phyloP scores from a whole-genome alignment of 495 filamentous ascomycete species.

The Jackrogersella multiformis region DNA sequence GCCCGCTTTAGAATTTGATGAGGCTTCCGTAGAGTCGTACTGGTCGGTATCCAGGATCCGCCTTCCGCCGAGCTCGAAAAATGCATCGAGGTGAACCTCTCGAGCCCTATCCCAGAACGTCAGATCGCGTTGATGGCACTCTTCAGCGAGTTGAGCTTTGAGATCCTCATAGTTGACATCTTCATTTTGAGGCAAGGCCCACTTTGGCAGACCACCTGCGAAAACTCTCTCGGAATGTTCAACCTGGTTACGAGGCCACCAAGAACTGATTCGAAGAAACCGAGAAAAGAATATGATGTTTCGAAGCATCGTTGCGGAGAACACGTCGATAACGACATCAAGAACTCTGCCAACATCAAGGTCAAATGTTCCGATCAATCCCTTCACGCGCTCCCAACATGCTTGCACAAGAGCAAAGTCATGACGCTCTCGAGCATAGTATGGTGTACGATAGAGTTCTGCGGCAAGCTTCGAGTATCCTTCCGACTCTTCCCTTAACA shows the following conservation, averaged over 20 bases:
- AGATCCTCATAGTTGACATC: slow-evolving; percentile 58
- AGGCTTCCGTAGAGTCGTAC: slow-evolving; percentile 56
- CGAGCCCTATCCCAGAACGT: slow-evolving; percentile 85
- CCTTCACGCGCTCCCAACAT: slow-evolving; percentile 77
- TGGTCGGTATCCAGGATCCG: slow-evolving; percentile 61
- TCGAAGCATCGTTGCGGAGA: slow-evolving; percentile 82
- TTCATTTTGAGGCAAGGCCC: slow-evolving; percentile 82
- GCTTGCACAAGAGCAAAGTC: slow-evolving; percentile 48
- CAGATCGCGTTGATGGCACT: slow-evolving; percentile 70
- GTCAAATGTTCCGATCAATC: slow-evolving; percentile 90
- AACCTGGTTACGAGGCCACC: slow-evolving; percentile 82
- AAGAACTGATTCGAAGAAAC: slow-evolving; percentile 87
- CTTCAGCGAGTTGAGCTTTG: slow-evolving; percentile 52
- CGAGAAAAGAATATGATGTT: slow-evolving; percentile 93
- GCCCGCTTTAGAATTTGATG: slow-evolving; percentile 48
- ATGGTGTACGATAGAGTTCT: slow-evolving; percentile 83
- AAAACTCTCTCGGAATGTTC: slow-evolving; percentile 47
- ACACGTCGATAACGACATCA: slow-evolving; percentile 90
- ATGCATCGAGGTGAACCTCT: slow-evolving; percentile 79
- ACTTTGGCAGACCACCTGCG: slow-evolving; percentile 72
- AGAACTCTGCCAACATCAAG: slow-evolving; percentile 93
- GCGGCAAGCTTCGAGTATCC: slow-evolving; percentile 90
- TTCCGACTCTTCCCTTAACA: slow-evolving; percentile 94
- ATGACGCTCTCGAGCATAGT: slow-evolving; percentile 52
- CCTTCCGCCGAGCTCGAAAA: slow-evolving; percentile 82